Conservation (phyloP, 805 yeast species). For the Metschnikowia koreensis region DNA sequence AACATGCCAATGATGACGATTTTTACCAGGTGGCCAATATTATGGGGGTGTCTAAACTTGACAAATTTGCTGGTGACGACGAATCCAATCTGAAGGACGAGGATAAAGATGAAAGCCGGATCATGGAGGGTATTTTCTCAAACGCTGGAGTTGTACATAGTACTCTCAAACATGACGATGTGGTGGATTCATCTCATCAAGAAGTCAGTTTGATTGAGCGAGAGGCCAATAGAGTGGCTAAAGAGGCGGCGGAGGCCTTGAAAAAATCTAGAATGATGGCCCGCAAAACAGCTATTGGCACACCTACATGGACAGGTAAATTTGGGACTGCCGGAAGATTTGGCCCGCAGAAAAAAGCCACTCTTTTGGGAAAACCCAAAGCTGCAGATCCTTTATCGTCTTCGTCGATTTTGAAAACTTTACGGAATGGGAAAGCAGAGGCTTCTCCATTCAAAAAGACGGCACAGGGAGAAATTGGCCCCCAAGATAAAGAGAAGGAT, state of each 20-base stretch:
- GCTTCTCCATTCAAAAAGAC: background rate
- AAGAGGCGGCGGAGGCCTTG: constrained; percentile 53
- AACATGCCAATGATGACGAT: constrained; percentile 57
- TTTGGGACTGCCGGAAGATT: constrained; percentile 80
- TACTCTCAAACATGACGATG: constrained; percentile 74
- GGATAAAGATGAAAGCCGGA: constrained; percentile 48
- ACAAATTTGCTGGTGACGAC: constrained; percentile 55
- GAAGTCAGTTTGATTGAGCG: constrained; percentile 55
- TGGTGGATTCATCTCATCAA: constrained; percentile 56
- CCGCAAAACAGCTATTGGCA: constrained; percentile 53
- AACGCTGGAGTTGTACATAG: constrained; percentile 65
- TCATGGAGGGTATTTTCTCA: constrained; percentile 76
- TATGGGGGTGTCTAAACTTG: constrained; percentile 72
- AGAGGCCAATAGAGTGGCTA: constrained; percentile 61
- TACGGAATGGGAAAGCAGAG: constrained; percentile 44
- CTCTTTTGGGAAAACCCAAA: background rate
- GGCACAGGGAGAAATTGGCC: constrained; percentile 6
- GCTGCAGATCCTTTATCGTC: constrained; percentile 35
- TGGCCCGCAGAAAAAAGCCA: constrained; percentile 22
- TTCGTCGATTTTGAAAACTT: constrained; percentile 45
- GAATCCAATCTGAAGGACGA: constrained; percentile 23
- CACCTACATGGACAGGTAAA: constrained; percentile 95
- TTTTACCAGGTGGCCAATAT: constrained; percentile 61
- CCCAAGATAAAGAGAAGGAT: constrained; percentile 1
- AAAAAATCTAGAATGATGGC: constrained; percentile 59